phyloP scores from a whole-genome alignment of 495 filamentous ascomycete species.

The Tricharina praecox region DNA sequence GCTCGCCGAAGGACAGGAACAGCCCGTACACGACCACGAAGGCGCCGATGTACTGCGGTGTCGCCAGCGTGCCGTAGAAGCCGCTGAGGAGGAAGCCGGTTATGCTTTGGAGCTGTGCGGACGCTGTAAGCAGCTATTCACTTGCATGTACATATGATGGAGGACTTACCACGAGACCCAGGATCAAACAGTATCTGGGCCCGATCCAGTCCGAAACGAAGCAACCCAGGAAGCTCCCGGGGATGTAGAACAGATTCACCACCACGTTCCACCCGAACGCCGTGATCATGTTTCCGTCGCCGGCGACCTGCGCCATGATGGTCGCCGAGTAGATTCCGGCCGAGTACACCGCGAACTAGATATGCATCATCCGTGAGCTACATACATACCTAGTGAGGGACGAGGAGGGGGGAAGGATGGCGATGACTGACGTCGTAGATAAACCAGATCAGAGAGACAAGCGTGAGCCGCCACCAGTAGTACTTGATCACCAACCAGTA shows the following conservation, averaged over 20 bases:
- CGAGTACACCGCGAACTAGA: slow-evolving; percentile 52
- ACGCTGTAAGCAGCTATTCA: too few species aligned
- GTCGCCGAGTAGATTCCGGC: slow-evolving; percentile 63
- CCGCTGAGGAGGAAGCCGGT: slow-evolving; percentile 80
- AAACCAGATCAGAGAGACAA: slow-evolving; percentile 78
- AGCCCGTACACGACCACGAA: slow-evolving; percentile 43
- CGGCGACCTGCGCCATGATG: slow-evolving; percentile 51
- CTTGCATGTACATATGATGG: too few species aligned
- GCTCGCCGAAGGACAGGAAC: slow-evolving; percentile 67
- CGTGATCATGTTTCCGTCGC: slow-evolving; percentile 39
- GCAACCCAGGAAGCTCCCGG: slow-evolving; percentile 55
- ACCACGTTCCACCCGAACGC: slow-evolving; percentile 71
- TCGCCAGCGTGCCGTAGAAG: slow-evolving; percentile 46
- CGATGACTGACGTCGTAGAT: slow-evolving; percentile 60
- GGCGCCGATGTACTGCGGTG: slow-evolving; percentile 45
- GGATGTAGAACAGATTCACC: slow-evolving; percentile 71
- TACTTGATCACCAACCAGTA: slow-evolving; percentile 38
- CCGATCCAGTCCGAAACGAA: slow-evolving; percentile 59
- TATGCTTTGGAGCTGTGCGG: slow-evolving; percentile 49
- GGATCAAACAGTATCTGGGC: slow-evolving; percentile 48
- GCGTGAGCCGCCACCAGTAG: slow-evolving; percentile 45
- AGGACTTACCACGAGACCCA: slow-evolving; percentile 50
- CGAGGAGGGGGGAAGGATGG: slow-evolving; percentile 26
- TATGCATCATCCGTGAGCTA: slow-evolving; percentile 2
- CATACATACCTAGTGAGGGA: too few species aligned